Percentiles rank a stretch among this genome's conserved stretches.
Conservation (phyloP, 495 filamentous ascomycete species). For the Durotheca rogersii region DNA sequence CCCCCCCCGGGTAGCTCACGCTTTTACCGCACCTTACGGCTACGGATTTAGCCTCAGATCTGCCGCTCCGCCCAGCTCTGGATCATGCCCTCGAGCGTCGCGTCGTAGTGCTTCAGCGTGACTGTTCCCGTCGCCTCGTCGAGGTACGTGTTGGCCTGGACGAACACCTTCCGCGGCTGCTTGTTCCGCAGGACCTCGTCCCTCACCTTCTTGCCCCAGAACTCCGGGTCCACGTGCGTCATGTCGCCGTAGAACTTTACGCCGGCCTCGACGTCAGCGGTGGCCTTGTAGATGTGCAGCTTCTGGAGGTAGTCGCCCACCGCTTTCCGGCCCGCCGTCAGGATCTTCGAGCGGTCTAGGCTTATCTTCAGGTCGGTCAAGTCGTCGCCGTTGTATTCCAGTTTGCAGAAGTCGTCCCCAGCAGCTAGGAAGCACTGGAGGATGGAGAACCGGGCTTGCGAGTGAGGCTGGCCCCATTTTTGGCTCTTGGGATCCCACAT, state of each 20-base stretch:
- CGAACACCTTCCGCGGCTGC: constrained; percentile 91
- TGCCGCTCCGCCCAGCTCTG: constrained; percentile 76
- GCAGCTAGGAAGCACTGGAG: constrained; percentile 86
- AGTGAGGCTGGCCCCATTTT: constrained; percentile 95
- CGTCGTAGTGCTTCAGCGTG: constrained; percentile 83
- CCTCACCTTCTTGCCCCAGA: constrained; percentile 75
- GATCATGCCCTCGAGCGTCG: constrained; percentile 81
- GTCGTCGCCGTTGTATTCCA: constrained; percentile 72
- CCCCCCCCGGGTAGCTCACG: constrained; percentile 18
- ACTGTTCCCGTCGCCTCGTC: constrained; percentile 69
- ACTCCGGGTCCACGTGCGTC: constrained; percentile 74
- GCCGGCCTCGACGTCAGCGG: constrained; percentile 76
- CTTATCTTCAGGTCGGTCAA: constrained; percentile 77
- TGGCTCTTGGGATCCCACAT: constrained; percentile 82
- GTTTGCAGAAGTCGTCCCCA: constrained; percentile 76
- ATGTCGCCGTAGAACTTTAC: constrained; percentile 77
- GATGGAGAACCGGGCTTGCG: constrained; percentile 92
- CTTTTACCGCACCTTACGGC: constrained; percentile 1
- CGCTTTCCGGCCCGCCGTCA: constrained; percentile 62
- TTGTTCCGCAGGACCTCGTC: constrained; percentile 81
- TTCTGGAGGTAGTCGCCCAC: constrained; percentile 90
- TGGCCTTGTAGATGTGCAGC: constrained; percentile 88
- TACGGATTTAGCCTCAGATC: constrained; percentile 17
- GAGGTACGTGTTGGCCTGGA: constrained; percentile 85
- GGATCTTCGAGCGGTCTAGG: constrained; percentile 81